Percentiles rank a stretch among this genome's conserved stretches.
Conservation (phyloP, 768 basidiomycete species). For the Boletales sp. region DNA sequence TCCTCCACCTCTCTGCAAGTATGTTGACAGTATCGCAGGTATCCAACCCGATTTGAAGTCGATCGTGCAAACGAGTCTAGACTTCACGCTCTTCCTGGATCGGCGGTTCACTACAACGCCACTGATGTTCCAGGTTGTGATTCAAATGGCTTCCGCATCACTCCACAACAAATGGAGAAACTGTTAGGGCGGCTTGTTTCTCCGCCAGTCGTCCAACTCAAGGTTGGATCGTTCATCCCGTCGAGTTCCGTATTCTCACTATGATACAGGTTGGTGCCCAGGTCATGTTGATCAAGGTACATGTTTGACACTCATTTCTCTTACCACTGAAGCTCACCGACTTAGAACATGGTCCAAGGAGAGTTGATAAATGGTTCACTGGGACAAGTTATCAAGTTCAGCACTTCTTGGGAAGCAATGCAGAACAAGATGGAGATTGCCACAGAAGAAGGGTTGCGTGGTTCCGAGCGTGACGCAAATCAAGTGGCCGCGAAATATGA, state of each 20-base stretch:
- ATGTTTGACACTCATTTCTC: not conserved
- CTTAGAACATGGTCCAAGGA: slow-evolving; percentile 67
- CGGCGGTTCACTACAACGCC: slow-evolving; percentile 39
- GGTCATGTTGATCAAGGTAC: slow-evolving; percentile 78
- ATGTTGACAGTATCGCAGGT: slow-evolving; percentile 38
- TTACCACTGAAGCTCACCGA: not conserved
- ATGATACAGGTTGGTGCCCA: slow-evolving; percentile 67
- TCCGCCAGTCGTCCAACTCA: slow-evolving; percentile 42
- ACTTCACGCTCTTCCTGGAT: slow-evolving; percentile 40
- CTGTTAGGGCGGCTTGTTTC: slow-evolving; percentile 63
- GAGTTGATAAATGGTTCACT: slow-evolving; percentile 68
- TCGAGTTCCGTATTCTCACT: not conserved
- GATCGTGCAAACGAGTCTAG: slow-evolving; percentile 59
- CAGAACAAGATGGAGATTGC: slow-evolving; percentile 36
- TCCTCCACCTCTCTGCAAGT: not conserved
- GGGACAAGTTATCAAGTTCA: slow-evolving; percentile 51
- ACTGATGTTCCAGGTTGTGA: slow-evolving; percentile 46
- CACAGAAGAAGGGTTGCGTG: slow-evolving; percentile 30
- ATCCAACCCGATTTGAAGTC: slow-evolving; percentile 70
- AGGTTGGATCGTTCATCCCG: slow-evolving; percentile 33
- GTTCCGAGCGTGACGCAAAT: slow-evolving; percentile 24
- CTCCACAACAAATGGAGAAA: slow-evolving; percentile 37
- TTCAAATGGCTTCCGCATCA: slow-evolving; percentile 36
- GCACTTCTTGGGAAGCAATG: slow-evolving; percentile 40
- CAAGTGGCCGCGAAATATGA: slow-evolving; percentile 17